A percentile compares a stretch with the other conserved stretches of the same genome.
Evolutionary conservation across 1,284 basidiomycete genomes (phyloP).

Genomic region (Trametes pubescens): DNA sequence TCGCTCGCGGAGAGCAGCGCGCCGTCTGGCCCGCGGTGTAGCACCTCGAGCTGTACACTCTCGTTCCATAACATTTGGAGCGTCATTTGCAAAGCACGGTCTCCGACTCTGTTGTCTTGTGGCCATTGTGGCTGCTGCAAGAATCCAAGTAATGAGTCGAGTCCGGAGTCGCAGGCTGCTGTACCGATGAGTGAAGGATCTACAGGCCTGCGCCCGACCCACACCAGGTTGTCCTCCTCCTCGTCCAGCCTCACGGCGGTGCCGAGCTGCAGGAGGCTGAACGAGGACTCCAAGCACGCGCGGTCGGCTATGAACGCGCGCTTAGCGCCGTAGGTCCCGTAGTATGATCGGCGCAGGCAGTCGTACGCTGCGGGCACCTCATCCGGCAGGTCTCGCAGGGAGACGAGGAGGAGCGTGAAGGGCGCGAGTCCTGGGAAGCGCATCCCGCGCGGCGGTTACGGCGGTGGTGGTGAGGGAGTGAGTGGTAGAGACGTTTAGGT

Average conservation of each 20-base stretch:
- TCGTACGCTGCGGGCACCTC: constrained; percentile 13
- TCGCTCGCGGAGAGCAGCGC: constrained; percentile 14
- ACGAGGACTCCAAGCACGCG: constrained; percentile 17
- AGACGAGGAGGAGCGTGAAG: constrained; percentile 23
- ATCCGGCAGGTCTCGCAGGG: constrained; percentile 13
- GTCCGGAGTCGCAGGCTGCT: constrained; percentile 2
- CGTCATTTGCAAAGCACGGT: not conserved
- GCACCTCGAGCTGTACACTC: not conserved
- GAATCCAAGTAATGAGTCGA: constrained; percentile 1
- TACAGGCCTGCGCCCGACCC: constrained; percentile 11
- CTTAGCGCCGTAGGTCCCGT: constrained; percentile 22
- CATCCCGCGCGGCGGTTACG: constrained; percentile 8
- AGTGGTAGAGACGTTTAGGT: not conserved
- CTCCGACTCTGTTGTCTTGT: not conserved
- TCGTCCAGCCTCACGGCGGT: constrained; percentile 8
- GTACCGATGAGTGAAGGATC: constrained; percentile 2
- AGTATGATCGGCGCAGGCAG: constrained; percentile 18
- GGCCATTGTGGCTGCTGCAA: not conserved
- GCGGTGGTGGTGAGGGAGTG: not conserved
- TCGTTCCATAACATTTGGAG: not conserved
- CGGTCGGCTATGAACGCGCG: constrained; percentile 25
- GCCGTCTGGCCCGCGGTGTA: constrained; percentile 11
- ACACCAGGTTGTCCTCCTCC: constrained; percentile 11
- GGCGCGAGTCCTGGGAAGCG: constrained; percentile 12
- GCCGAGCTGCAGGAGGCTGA: constrained; percentile 20